Evolutionary conservation across 1,139 yeast species (phyloP).

Genomic region (Magnusiomyces fungicola): DNA sequence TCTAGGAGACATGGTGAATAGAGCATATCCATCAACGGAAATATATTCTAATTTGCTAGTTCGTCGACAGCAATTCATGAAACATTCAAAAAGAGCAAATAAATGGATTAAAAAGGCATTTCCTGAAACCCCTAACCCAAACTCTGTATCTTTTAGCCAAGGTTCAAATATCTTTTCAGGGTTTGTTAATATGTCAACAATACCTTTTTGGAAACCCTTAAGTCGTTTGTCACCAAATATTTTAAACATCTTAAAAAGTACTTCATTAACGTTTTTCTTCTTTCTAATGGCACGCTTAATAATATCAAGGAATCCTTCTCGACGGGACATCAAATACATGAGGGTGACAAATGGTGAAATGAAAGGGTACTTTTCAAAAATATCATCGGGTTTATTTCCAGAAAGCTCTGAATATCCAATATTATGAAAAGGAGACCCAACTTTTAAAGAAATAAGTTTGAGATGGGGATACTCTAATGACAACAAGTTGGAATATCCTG

Average conservation of each 20-base stretch:
- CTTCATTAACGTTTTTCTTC: neutral
- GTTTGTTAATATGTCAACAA: neutral
- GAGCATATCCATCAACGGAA: conserved; percentile 2
- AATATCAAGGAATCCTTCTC: neutral
- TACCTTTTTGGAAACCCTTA: neutral
- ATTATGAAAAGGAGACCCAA: neutral
- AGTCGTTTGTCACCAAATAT: neutral
- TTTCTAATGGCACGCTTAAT: neutral
- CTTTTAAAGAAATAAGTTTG: neutral
- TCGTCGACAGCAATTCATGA: neutral
- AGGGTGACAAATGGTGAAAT: too few species aligned
- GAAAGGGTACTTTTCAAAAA: neutral
- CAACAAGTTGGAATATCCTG: neutral
- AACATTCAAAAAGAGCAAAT: neutral
- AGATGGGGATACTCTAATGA: neutral
- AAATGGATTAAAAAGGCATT: too few species aligned
- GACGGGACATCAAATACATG: neutral
- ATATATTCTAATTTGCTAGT: neutral
- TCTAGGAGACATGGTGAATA: neutral
- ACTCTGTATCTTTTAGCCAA: neutral
- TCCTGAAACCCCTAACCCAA: too few species aligned
- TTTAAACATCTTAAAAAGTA: neutral
- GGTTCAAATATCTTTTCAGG: neutral
- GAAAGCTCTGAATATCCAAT: neutral
- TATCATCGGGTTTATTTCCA: neutral